Base-by-base conservation (phyloP, 2,329 filamentous ascomycete species). In the Sarocladiaceae sp. region DNA sequence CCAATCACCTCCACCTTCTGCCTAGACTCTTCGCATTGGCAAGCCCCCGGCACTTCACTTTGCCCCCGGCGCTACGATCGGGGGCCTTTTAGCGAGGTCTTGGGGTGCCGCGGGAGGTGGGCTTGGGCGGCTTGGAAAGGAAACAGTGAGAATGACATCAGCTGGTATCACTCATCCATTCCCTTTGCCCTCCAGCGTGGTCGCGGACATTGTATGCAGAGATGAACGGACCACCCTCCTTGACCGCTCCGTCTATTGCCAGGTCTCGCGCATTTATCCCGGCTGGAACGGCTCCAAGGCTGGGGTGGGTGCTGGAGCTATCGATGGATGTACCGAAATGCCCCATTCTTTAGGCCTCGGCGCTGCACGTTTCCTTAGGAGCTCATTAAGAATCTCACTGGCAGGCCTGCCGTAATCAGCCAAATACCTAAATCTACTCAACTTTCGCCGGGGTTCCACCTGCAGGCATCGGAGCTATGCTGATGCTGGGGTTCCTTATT, bases 201-300 rank as follows among this genome's bases (percentile, higher is more conserved):
- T n/a, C n/a, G n/a, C n/a, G n/a, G n/a, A n/a, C n/a, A n/a, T n/a
- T n/a, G n/a, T n/a, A n/a, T n/a, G 37, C 37, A 40, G 17, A 40
- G 17, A 23, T 40, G 37, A n/a, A n/a, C n/a, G n/a, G n/a, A n/a
- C n/a, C 37, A 40, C 17, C 37, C 37, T 23, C 20, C 37, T 40
- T n/a, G 37, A 22, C 18, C 37, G 17, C 37, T 40, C 37, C 37
- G 37, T 40, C 37, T 40, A 40, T 40, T 40, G 37, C 37, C 37
- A 40, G 37, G 8, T 12, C n/a, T n/a, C 8, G 20, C 18, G 15
- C 15, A 40, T 40, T 40, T 40, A 40, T 22, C 37, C 37, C 20
- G 37, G 37, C 23, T 40, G 37, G 37, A 20, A 22, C 37, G 37
- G 37, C 37, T 40, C 17, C 20, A 40, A 15, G 4, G 4, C n/a